Evolutionary conservation across 306 rosid species (phyloP), one percentile per base, ranked within the genome.

Genomic region (Carpinus viminea): DNA sequence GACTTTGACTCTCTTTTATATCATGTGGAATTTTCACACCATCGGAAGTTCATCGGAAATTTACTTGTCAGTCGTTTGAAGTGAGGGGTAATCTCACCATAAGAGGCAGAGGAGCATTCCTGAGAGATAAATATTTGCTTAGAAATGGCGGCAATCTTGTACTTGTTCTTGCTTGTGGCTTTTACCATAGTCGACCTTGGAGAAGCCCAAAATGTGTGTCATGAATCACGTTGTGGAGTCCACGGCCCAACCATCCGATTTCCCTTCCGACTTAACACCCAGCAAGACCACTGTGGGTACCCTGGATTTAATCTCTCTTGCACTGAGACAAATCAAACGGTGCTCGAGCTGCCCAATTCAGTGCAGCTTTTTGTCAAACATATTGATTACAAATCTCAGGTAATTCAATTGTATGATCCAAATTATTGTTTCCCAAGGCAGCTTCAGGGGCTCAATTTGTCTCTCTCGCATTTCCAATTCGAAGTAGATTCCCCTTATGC

Each of bases 301-400:
- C 74, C 74, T 17, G 62, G 79, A 1, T 80, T 74, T 54, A 18
- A 16, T 21, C 43, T 80, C 0, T 26, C 59, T 36, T 74, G 83
- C 43, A 5, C 45, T 15, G 2, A 28, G 2, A 0, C 45, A 0
- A 13, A 74, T 0, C 31, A 72, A 0, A 50, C 71, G 1, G 15
- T 41, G 20, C 60, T 80, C 4, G 13, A 41, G 24, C 51, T 80
- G 6, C 71, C 70, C 1, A 16, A 3, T 52, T 24, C 43, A 28
- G 76, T 52, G 1, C 52, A 41, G 45, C 45, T 41, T 7, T 3
- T 38, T 38, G 43, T 38, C 43, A 38, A 38, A 38, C 5, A 38
- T 0, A 38, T 38, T 38, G 5, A 38, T 4, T 38, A 38, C 43
- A 38, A 38, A 38, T 38, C 43, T 38, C 43, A 38, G 6, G 43